Conservation (phyloP, 306 rosid species). For the Pyrus bretschneideri region DNA sequence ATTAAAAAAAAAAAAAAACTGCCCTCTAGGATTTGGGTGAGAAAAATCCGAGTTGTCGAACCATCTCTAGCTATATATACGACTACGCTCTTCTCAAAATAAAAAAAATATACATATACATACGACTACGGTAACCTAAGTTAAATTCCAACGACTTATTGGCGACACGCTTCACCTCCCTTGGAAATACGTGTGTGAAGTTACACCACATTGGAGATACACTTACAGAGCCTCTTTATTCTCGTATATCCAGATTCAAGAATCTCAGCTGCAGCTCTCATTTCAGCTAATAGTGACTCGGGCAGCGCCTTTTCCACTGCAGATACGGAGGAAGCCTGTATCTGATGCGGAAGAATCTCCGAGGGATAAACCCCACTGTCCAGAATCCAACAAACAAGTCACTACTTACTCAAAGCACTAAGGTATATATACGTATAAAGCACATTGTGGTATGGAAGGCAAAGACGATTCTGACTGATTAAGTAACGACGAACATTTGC, state of each 20-base stretch:
- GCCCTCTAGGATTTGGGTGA: too few species aligned
- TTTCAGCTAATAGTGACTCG: conserved; percentile 31
- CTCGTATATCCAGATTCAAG: conserved; percentile 50
- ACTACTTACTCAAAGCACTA: conserved; percentile 4
- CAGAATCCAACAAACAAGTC: conserved; percentile 26
- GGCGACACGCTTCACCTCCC: background rate
- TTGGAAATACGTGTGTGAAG: conserved; percentile 3
- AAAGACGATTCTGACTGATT: too few species aligned
- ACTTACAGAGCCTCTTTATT: conserved; percentile 54
- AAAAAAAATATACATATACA: too few species aligned
- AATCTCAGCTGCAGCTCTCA: conserved; percentile 39
- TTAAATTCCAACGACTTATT: background rate
- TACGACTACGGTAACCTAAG: background rate
- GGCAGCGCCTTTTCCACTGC: conserved; percentile 24
- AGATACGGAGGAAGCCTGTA: conserved; percentile 21
- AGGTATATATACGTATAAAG: too few species aligned
- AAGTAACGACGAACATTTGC: too few species aligned
- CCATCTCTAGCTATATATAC: background rate
- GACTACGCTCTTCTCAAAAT: background rate
- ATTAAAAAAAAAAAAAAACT: too few species aligned
- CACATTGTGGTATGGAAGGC: too few species aligned
- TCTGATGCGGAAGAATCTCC: conserved; percentile 55
- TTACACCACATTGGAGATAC: conserved; percentile 46
- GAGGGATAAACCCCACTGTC: conserved; percentile 79
- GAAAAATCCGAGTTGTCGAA: background rate